These are phyloP conservation scores for Phoenix dactylifera DNA, from an alignment of 176 grass and related monocot genomes.

Conservation along the genomic window DNA sequence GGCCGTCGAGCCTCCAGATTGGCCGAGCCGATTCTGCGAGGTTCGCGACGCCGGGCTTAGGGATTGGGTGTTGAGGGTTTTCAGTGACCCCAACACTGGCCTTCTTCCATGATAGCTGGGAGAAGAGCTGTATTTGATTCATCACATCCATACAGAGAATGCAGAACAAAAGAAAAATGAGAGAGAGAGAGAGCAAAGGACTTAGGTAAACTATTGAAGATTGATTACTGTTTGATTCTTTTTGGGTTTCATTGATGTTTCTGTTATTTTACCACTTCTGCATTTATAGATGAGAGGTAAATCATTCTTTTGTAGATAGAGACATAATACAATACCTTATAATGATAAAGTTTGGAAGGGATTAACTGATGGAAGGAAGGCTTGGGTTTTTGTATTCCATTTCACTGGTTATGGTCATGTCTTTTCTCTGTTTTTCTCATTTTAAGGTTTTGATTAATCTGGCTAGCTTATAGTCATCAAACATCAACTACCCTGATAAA, in stretches of 20 bases:
- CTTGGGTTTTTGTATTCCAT: constrained; percentile 1
- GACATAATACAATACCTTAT: constrained; percentile 23
- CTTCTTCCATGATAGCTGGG: constrained; percentile 65
- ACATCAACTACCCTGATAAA: background rate
- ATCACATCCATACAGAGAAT: constrained; percentile 6
- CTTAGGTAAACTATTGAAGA: background rate
- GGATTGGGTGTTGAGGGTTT: constrained; percentile 51
- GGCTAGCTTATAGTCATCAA: too few relatives aligned
- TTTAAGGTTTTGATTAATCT: background rate
- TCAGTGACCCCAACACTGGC: constrained; percentile 45
- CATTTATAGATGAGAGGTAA: constrained; percentile 21
- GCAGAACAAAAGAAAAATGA: constrained; percentile 20
- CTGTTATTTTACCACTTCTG: background rate
- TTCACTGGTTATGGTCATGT: background rate
- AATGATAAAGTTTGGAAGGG: constrained; percentile 18
- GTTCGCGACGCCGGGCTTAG: constrained; percentile 69
- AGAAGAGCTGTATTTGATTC: constrained; percentile 23
- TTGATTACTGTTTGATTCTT: background rate
- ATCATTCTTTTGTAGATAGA: constrained; percentile 97
- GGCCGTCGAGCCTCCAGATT: constrained; percentile 78
- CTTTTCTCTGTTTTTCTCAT: background rate
- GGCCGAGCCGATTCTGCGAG: constrained; percentile 80
- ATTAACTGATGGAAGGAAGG: constrained; percentile 17
- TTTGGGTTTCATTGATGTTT: background rate
- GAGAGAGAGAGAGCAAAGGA: background rate